Evolutionary conservation across 352 stramenopile genomes (phyloP), one percentile per base, ranked within the genome.

Genomic region (Phytophthora rubi): DNA sequence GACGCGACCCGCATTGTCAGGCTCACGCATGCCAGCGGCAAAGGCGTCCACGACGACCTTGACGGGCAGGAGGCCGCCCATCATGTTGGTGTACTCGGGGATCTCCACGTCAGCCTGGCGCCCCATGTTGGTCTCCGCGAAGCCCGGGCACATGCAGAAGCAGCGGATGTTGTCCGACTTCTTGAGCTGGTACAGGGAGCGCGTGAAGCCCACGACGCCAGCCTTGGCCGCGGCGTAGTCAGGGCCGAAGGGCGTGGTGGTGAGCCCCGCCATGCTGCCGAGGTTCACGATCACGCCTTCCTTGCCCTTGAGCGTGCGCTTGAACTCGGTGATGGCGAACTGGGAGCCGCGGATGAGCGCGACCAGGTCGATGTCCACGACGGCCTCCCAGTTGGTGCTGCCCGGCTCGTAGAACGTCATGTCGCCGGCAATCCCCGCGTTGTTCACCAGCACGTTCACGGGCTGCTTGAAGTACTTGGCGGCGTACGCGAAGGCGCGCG

Each of bases 381-480:
- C 83, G 13, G 65, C 62, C 59, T 91, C 83, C 86, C 88, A 95
- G 30, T 69, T 71, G 10, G 59, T 73, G 59, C 62, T 79, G 1
- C 65, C 47, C 5, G 59, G 55, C 18, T 86, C 64, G 62, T 77
- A 89, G 62, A 84, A 91, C 16, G 71, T 71, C 68, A 85, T 75
- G 51, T 90, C 70, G 6, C 81, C 80, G 3, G 75, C 81, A 33
- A 95, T 93, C 18, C 88, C 88, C 2, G 88, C 88, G 65, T 95
- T 95, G 74, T 95, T 95, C 2, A 88, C 86, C 35, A 95, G 77
- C 47, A 94, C 45, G 70, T 95, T 95, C 8, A 93, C 77, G 0
- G 76, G 77, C 33, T 49, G 52, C 21, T 81, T 75, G 60, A 95
- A 94, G 62, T 83, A 89, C 62, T 80, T 77, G 61, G 51, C 65